phyloP scores from a whole-genome alignment of 371 early-diverging fungal species.

The Mucor racemosus region DNA sequence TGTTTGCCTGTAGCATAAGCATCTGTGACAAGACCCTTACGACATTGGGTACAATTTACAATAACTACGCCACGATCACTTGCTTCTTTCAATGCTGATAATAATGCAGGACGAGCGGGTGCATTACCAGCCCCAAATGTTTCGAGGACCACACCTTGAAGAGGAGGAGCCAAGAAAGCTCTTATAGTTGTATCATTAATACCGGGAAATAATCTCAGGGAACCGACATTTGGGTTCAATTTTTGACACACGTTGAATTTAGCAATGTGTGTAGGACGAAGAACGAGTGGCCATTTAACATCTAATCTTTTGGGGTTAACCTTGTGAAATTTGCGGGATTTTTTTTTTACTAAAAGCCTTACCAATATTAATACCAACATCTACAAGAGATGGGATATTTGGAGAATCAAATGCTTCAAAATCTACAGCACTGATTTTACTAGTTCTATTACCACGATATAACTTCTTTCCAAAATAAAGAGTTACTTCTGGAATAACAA shows the following conservation, averaged over 20 bases:
- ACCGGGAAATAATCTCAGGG: conserved; percentile 93
- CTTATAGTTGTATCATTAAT: conserved; percentile 87
- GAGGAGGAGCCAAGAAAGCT: conserved; percentile 85
- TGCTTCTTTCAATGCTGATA: conserved; percentile 86
- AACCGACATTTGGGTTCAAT: conserved; percentile 88
- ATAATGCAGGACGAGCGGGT: conserved; percentile 84
- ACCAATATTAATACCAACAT: conserved; percentile 94
- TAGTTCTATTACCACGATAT: conserved; percentile 94
- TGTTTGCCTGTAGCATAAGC: conserved; percentile 92
- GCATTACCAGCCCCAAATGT: conserved; percentile 98
- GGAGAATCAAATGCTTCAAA: conserved; percentile 98
- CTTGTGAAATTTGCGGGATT: not conserved
- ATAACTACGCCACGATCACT: conserved; percentile 92
- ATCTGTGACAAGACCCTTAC: conserved; percentile 88
- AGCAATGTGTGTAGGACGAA: conserved; percentile 85
- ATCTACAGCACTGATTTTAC: conserved; percentile 92
- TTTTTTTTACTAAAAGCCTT: conserved; percentile 15
- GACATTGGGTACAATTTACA: conserved; percentile 94
- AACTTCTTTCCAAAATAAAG: conserved; percentile 95
- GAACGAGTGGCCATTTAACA: conserved; percentile 89
- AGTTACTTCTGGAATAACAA: conserved; percentile 96
- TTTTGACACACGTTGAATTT: conserved; percentile 83
- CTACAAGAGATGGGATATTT: conserved; percentile 87
- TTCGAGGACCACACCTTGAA: conserved; percentile 93
- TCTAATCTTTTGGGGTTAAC: conserved; percentile 51